These are phyloP conservation scores for Knoxdaviesia capensis DNA, from an alignment of 2,329 filamentous ascomycete species.

Conservation along the genomic window DNA sequence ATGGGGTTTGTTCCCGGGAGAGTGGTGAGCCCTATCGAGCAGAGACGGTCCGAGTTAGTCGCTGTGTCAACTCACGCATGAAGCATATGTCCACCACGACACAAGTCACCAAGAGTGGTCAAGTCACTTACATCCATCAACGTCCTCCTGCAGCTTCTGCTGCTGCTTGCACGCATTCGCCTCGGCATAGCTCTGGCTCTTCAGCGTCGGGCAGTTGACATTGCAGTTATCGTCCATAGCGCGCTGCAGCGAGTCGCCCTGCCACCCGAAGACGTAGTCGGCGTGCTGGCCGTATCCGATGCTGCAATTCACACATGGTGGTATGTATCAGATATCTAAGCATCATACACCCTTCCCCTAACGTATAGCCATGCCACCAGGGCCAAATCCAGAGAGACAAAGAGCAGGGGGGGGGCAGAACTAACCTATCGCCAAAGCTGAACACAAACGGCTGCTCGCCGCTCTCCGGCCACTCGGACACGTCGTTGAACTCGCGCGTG, in stretches of 20 bases:
- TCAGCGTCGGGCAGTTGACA: slow-evolving; percentile 7
- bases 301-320: not conserved
- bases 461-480: slow-evolving; percentile 4
- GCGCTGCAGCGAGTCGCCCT: slow-evolving; percentile 11
- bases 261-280: slow-evolving; percentile 4
- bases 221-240: slow-evolving; percentile 25
- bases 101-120: not conserved
- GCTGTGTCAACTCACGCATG: no score
- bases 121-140: slow-evolving; percentile 19
- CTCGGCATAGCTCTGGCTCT: slow-evolving; percentile 1
- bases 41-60: no score
- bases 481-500: slow-evolving; percentile 3
- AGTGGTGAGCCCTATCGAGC: no score
- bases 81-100: no score
- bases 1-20: no score
- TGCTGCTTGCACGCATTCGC: slow-evolving; percentile 4
- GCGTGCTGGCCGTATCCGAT: slow-evolving; percentile 3
- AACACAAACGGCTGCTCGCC: slow-evolving; percentile 4
- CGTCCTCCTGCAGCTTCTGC: slow-evolving; percentile 25
- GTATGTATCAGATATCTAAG: not conserved
- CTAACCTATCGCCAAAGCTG: slow-evolving; percentile 1
- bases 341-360: not conserved
- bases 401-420: not conserved
- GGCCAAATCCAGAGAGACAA: not conserved
- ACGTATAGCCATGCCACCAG: no score